phyloP scores from a whole-genome alignment of 176 grass and related monocot species.

The Sorghum bicolor region DNA sequence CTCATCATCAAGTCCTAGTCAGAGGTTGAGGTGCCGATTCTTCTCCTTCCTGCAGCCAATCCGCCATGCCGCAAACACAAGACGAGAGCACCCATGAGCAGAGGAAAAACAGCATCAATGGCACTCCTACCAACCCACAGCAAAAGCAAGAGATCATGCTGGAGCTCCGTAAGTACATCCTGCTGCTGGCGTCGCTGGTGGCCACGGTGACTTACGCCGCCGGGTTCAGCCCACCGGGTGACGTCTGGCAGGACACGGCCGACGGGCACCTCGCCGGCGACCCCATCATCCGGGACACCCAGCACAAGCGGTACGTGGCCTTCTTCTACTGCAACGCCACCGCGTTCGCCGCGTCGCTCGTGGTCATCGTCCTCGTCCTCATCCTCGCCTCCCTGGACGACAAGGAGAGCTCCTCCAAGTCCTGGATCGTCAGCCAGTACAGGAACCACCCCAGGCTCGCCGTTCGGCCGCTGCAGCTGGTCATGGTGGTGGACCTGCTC shows the following conservation, averaged over 20 bases:
- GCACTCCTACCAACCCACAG: background rate
- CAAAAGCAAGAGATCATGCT: background rate
- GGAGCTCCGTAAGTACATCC: background rate
- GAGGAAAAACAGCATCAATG: too few relatives aligned
- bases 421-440: background rate
- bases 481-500: background rate
- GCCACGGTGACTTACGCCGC: background rate
- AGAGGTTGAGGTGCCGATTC: too few relatives aligned
- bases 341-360: background rate
- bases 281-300: conserved; percentile 21
- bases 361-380: background rate
- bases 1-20: too few relatives aligned
- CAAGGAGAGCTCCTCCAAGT: background rate
- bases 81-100: too few relatives aligned
- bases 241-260: background rate
- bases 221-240: background rate
- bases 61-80: too few relatives aligned
- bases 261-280: background rate
- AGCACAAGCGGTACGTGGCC: background rate
- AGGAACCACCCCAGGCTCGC: background rate
- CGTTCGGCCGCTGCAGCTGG: background rate
- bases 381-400: background rate
- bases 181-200: background rate
- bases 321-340: conserved; percentile 38
- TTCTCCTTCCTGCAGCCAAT: too few relatives aligned